Conservation (phyloP, 2,329 filamentous ascomycete species). For the Colletotrichum horii region DNA sequence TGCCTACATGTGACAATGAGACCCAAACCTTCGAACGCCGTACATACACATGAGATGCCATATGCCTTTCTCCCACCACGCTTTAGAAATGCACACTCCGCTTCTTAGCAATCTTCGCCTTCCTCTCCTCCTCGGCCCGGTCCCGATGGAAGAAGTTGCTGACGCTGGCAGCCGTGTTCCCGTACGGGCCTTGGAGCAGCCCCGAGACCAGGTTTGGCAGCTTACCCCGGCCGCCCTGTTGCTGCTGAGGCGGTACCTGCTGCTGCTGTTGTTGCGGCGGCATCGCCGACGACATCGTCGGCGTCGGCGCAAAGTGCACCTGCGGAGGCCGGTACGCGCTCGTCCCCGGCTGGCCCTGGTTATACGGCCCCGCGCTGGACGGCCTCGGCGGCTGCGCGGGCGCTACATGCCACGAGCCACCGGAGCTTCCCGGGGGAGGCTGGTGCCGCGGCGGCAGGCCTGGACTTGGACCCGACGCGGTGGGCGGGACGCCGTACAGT, state of each 20-base stretch:
- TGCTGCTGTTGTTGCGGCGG: slow-evolving; percentile 18
- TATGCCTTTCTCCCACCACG: not conserved
- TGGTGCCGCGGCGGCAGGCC: slow-evolving; percentile 33
- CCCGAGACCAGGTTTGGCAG: slow-evolving; percentile 31
- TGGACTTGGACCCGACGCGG: slow-evolving; percentile 40
- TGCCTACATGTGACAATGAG: not conserved
- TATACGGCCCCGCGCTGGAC: slow-evolving; percentile 11
- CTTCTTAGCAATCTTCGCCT: slow-evolving; percentile 50
- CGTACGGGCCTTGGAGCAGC: slow-evolving; percentile 35
- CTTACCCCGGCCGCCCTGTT: slow-evolving; percentile 25
- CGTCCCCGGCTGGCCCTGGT: not conserved
- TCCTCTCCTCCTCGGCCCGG: slow-evolving; percentile 42
- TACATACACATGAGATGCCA: not conserved
- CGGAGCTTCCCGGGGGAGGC: not conserved
- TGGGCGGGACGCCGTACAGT: slow-evolving; percentile 63
- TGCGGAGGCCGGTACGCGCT: slow-evolving; percentile 26
- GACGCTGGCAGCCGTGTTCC: slow-evolving; percentile 46
- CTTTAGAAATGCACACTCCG: slow-evolving; percentile 49
- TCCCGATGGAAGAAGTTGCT: slow-evolving; percentile 47
- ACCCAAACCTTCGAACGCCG: not conserved
- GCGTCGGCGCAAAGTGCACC: slow-evolving; percentile 23
- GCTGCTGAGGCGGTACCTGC: slow-evolving; percentile 23
- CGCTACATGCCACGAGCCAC: not conserved
- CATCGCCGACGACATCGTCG: slow-evolving; percentile 4
- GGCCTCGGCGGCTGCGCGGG: slow-evolving; percentile 23